Percentiles rank a stretch among this genome's conserved stretches.
These are phyloP conservation scores for Cyberlindnera japonica DNA, from an alignment of 805 yeast genomes.

Conservation along the genomic window DNA sequence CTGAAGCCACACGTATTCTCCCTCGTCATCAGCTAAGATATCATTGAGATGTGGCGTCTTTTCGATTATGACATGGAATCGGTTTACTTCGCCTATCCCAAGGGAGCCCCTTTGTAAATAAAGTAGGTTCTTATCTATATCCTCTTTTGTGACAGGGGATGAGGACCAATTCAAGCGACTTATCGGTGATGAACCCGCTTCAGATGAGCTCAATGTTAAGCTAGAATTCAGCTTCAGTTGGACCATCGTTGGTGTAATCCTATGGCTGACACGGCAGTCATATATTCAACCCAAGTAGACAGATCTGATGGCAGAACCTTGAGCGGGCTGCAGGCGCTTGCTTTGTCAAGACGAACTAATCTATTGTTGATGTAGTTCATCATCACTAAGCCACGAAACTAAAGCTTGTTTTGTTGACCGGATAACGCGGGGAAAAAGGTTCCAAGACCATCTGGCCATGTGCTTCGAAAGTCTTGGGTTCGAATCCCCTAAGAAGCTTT, in stretches of 20 bases:
- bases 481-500: no score
- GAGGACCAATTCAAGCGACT: neutral
- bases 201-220: neutral
- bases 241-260: neutral
- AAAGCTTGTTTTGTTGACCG: no score
- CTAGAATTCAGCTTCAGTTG: neutral
- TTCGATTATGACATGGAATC: neutral
- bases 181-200: neutral
- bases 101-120: neutral
- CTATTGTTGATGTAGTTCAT: no score
- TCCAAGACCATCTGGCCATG: no score
- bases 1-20: slow-evolving; percentile 39
- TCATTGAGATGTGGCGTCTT: neutral
- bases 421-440: no score
- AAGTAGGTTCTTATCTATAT: neutral
- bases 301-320: no score
- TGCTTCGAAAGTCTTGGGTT: no score
- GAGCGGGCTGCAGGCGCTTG: no score
- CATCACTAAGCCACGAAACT: no score
- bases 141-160: neutral
- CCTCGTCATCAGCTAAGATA: slow-evolving; percentile 9
- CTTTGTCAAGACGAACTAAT: no score
- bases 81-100: neutral
- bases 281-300: no score
- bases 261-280: neutral